Percentiles rank a stretch among this genome's conserved stretches.
These are phyloP conservation scores for Mycosarcoma mackinlayi DNA, from an alignment of 1,284 basidiomycete genomes.

Conservation along the genomic window DNA sequence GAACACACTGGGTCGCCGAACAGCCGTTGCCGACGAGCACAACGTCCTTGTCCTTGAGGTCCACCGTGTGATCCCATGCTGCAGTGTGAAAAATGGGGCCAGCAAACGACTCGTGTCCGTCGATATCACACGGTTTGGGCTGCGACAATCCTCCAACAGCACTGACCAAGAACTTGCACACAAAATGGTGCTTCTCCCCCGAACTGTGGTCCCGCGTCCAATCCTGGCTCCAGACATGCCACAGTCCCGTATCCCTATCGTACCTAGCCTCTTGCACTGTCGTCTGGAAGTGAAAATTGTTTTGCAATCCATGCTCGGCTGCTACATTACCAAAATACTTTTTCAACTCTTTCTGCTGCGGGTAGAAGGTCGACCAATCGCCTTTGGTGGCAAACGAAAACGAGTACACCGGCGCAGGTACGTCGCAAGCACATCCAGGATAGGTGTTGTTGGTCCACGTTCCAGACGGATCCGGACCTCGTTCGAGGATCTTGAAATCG, in stretches of 20 bases:
- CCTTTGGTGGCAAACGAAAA: conserved; percentile 63
- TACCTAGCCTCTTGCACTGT: conserved; percentile 56
- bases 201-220: conserved; percentile 7
- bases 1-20: conserved; percentile 62
- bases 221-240: conserved; percentile 60
- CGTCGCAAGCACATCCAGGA: conserved; percentile 63
- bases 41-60: conserved; percentile 66
- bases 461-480: conserved; percentile 41
- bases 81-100: conserved; percentile 68
- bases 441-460: conserved; percentile 63
- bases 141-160: conserved; percentile 63
- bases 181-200: conserved; percentile 50
- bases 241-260: conserved; percentile 58
- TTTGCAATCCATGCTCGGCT: conserved; percentile 48
- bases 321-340: conserved; percentile 59
- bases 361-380: conserved; percentile 63
- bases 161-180: conserved; percentile 61
- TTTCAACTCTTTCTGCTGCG: conserved; percentile 57
- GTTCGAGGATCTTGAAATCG: conserved; percentile 58
- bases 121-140: conserved; percentile 61
- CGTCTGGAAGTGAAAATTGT: conserved; percentile 55
- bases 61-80: conserved; percentile 66
- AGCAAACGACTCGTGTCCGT: conserved; percentile 61
- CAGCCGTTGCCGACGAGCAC: conserved; percentile 67
- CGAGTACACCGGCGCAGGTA: conserved; percentile 66